Evolutionary conservation across 2,329 filamentous ascomycete species (phyloP), one percentile per base, ranked within the genome.

Genomic region (Kalmusia sp.): DNA sequence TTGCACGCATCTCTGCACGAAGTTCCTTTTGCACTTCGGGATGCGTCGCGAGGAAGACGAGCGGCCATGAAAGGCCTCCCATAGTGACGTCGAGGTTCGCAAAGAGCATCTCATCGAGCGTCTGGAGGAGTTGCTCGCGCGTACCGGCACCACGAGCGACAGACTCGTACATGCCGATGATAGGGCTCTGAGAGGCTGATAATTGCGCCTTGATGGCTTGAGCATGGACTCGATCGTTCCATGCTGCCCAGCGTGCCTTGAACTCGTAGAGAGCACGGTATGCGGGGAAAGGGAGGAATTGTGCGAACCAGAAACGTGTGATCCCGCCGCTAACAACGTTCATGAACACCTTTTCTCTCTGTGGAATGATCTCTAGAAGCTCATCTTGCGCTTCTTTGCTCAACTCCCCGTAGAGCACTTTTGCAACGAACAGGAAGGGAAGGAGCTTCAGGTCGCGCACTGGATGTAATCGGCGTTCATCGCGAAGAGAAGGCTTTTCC

Each of bases 51-150:
- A 82, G 62, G 40, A 79, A 76, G 1, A 79, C 63, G 0, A 78
- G 55, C n/a, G 68, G 72, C 78, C 79, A 82, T 0, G 76, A 74
- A 0, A 80, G 41, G 1, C 62, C 76, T 4, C 76, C 75, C 2
- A 72, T 72, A 0, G 78, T 79, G 7, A 81, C 78, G 52, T 82
- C 79, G 1, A 81, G 67, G 52, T 81, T 81, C 2, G 77, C 79
- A 52, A 74, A 82, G 0, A 81, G 69, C 37, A 72, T 71, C 59
- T 81, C 79, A 53, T 81, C 78, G 5, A 81, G 58, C 0, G 79
- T 81, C 25, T 79, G 79, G 0, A 75, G 61, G 1, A 76, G 46
- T 35, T 77, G 52, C 44, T 62, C 59, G 1, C 43, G 50, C 12
- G 45, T 49, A 27, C 54, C 51, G 4, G 12, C 28, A 2, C 56